Percentiles rank a stretch among this genome's conserved stretches.
phyloP scores from a whole-genome alignment of 768 basidiomycete species.

The Chalciporus piperatus region DNA sequence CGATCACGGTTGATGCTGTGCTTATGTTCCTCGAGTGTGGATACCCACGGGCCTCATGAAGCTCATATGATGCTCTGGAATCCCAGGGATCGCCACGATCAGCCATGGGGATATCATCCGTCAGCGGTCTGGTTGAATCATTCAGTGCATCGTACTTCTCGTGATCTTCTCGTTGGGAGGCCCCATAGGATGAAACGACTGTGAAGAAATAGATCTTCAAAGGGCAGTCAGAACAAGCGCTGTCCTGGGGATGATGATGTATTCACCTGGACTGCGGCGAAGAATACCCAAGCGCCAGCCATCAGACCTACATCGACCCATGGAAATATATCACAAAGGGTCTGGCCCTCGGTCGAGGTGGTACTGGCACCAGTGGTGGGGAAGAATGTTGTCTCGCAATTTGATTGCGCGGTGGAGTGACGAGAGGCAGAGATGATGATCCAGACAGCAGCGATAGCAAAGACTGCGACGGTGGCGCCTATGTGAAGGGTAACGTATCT shows the following conservation, averaged over 20 bases:
- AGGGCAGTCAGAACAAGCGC: background rate
- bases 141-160: constrained; percentile 74
- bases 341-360: constrained; percentile 51
- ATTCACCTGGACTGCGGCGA: constrained; percentile 74
- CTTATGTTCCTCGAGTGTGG: constrained; percentile 56
- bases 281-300: constrained; percentile 81
- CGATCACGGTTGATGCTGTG: constrained; percentile 55
- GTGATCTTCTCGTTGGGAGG: constrained; percentile 75
- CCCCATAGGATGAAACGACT: constrained; percentile 62
- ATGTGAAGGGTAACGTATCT: constrained; percentile 69
- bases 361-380: constrained; percentile 31
- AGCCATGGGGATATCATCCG: constrained; percentile 61
- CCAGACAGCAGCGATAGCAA: constrained; percentile 79
- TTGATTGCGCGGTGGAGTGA: constrained; percentile 66
- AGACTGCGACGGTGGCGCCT: constrained; percentile 52
- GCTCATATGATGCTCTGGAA: constrained; percentile 47
- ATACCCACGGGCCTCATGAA: constrained; percentile 36
- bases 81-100: constrained; percentile 73
- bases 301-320: constrained; percentile 94
- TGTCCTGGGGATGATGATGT: background rate
- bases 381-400: constrained; percentile 65
- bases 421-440: constrained; percentile 74
- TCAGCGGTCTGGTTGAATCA: constrained; percentile 52
- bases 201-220: constrained; percentile 47
- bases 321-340: constrained; percentile 84